Evolutionary conservation across 2,329 filamentous ascomycete species (phyloP).

Genomic region (Paecilomyces sp.): DNA sequence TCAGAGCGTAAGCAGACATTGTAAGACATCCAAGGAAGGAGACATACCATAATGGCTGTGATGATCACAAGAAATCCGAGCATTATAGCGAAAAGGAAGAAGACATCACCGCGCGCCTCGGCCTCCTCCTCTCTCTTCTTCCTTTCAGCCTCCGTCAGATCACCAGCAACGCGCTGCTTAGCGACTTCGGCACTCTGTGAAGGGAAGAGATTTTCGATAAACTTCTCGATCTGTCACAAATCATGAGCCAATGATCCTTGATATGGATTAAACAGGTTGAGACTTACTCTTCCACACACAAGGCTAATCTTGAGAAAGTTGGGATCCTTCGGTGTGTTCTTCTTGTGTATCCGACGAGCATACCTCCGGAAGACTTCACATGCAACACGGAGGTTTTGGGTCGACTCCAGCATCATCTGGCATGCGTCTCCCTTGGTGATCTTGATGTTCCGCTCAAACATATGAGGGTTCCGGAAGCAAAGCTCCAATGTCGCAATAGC

Average conservation of each 20-base stretch:
- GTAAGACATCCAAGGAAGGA: slow-evolving; percentile 3
- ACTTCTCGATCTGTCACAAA: slow-evolving; percentile 70
- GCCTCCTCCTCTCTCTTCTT: slow-evolving; percentile 42
- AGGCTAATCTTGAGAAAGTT: slow-evolving; percentile 89
- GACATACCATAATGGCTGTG: slow-evolving; percentile 70
- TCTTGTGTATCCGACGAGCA: slow-evolving; percentile 74
- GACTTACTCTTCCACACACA: slow-evolving; percentile 71
- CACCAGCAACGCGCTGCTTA: slow-evolving; percentile 39
- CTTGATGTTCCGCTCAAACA: slow-evolving; percentile 86
- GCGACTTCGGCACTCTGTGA: slow-evolving; percentile 63
- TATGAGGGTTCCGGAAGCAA: slow-evolving; percentile 81
- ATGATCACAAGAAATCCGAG: slow-evolving; percentile 65
- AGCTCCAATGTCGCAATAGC: slow-evolving; percentile 90
- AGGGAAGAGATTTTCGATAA: slow-evolving; percentile 90
- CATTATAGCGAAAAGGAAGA: slow-evolving; percentile 63
- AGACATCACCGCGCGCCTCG: slow-evolving; percentile 48
- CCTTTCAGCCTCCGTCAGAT: slow-evolving; percentile 52
- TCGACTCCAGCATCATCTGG: slow-evolving; percentile 82
- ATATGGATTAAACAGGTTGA: background rate
- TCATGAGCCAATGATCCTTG: background rate
- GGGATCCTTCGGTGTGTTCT: slow-evolving; percentile 89
- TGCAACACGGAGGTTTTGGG: slow-evolving; percentile 76
- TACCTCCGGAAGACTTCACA: slow-evolving; percentile 78
- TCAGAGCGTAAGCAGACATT: background rate
- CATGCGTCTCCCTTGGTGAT: slow-evolving; percentile 95